A percentile compares a stretch with the other conserved stretches of the same genome.
These are phyloP conservation scores for Castanopsis chinensis DNA, from an alignment of 306 rosid genomes.

Conservation along the genomic window DNA sequence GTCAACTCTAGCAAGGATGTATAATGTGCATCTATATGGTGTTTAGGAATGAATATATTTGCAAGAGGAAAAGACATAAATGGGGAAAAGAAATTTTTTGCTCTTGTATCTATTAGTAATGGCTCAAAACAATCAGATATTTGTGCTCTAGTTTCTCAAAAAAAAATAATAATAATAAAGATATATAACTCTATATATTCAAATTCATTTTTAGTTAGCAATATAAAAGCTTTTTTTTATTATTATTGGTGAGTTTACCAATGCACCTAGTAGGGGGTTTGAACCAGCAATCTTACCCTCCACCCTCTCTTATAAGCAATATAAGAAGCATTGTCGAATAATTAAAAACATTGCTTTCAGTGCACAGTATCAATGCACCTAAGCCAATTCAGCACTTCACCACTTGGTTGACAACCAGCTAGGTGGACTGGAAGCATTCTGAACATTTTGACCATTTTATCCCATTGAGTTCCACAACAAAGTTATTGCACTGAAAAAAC, in stretches of 20 bases:
- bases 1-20: not conserved
- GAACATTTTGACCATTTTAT: not conserved
- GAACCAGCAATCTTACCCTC: too few species aligned
- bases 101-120: not conserved
- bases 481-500: not conserved
- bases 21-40: not conserved
- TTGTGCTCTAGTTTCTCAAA: too few species aligned
- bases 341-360: not conserved
- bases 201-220: too few species aligned
- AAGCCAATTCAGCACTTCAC: not conserved
- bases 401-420: not conserved
- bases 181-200: too few species aligned
- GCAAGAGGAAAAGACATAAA: not conserved
- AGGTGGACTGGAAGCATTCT: not conserved
- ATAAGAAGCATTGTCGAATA: not conserved
- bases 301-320: too few species aligned
- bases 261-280: too few species aligned
- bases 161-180: too few species aligned
- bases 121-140: not conserved
- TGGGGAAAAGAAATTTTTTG: not conserved
- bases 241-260: too few species aligned
- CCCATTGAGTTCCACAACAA: not conserved
- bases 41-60: not conserved
- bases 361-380: not conserved
- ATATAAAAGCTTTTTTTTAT: too few species aligned